A percentile compares a stretch with the other conserved stretches of the same genome.
Conservation (phyloP, 164 flowering plant genomes). For the Berberis vulgaris region DNA sequence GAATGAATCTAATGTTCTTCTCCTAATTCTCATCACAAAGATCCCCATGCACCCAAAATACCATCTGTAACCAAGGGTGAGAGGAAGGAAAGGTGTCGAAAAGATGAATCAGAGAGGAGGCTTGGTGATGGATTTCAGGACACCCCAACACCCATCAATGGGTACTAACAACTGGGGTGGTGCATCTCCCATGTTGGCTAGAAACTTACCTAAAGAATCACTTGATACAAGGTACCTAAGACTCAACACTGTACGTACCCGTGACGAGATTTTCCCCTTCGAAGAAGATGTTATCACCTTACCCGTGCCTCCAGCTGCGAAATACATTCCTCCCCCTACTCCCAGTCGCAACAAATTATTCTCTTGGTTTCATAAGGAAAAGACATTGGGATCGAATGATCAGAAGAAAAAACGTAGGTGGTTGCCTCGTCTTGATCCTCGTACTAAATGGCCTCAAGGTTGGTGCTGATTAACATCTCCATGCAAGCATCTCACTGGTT, state of each 20-base stretch:
- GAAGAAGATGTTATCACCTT: constrained; percentile 6
- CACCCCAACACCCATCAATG: constrained; percentile 58
- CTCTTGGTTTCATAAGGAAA: constrained; percentile 9
- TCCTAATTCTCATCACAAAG: neutral
- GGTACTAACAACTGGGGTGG: constrained; percentile 65
- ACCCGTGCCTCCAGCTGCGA: neutral
- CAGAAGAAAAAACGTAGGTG: constrained; percentile 19
- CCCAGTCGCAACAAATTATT: constrained; percentile 16
- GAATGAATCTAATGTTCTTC: neutral
- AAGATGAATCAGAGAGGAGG: constrained; percentile 28
- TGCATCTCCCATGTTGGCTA: constrained; percentile 61
- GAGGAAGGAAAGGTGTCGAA: neutral
- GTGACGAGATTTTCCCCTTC: constrained; percentile 35
- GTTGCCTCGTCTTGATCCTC: constrained; percentile 35
- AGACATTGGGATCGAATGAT: constrained; percentile 10
- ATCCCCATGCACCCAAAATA: neutral
- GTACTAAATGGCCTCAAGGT: constrained; percentile 59
- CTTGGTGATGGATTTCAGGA: constrained; percentile 34
- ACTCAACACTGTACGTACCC: constrained; percentile 32
- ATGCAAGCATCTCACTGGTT: too few relatives aligned
- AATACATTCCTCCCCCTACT: neutral
- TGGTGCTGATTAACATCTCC: constrained; percentile 31
- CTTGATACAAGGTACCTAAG: constrained; percentile 45
- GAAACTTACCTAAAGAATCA: constrained; percentile 49
- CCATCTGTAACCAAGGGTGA: neutral